Evolutionary conservation across 306 rosid genomes (phyloP).

Genomic region (Cucumis hystrix): DNA sequence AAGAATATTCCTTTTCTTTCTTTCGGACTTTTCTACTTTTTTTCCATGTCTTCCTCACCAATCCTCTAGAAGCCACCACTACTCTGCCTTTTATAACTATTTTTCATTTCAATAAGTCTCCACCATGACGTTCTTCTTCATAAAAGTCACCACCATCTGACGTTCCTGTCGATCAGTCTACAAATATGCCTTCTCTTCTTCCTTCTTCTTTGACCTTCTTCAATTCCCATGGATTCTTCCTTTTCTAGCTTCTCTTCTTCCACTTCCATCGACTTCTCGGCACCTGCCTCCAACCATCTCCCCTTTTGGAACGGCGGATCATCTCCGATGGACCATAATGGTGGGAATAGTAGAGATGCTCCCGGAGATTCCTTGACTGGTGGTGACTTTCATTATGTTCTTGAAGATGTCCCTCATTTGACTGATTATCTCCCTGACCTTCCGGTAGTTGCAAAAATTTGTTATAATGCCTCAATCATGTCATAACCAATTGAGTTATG

Average conservation of each 20-base stretch:
- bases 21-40: not conserved
- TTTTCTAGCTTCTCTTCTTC: not conserved
- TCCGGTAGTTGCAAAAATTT: not conserved
- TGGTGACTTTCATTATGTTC: not conserved
- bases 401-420: slow-evolving; percentile 6
- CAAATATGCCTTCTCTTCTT: not conserved
- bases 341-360: not conserved
- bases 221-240: not conserved
- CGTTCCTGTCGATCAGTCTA: not conserved
- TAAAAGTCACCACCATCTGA: not conserved
- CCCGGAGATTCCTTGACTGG: not conserved
- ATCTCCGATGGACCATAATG: not conserved
- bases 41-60: not conserved
- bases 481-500: too few species aligned
- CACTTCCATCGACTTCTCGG: not conserved
- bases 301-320: not conserved
- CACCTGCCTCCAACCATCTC: not conserved
- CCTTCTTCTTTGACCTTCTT: not conserved
- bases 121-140: not conserved
- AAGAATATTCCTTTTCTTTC: not conserved
- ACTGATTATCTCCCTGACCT: slow-evolving; percentile 1
- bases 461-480: too few species aligned
- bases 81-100: not conserved
- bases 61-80: not conserved
- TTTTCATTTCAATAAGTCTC: not conserved